Percentiles rank a stretch among this genome's conserved stretches.
phyloP scores from a whole-genome alignment of 1,139 yeast species.

The Blastobotrys raffinosifermentans region DNA sequence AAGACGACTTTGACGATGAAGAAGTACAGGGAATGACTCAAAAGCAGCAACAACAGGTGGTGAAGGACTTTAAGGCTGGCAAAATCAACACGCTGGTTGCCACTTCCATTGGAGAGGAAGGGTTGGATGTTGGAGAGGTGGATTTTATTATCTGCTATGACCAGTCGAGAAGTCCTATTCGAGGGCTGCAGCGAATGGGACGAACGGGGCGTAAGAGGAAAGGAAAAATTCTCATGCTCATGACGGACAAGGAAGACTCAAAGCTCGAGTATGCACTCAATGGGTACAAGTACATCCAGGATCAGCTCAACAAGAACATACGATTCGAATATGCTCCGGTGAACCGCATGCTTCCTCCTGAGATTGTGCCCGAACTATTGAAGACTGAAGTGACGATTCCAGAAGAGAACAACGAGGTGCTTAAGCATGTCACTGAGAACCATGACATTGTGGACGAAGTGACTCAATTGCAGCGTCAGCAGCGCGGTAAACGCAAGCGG shows the following conservation, averaged over 20 bases:
- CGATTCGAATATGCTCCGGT: constrained; percentile 36
- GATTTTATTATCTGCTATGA: constrained; percentile 90
- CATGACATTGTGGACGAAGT: constrained; percentile 62
- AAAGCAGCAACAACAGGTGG: constrained; percentile 48
- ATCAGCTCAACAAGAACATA: constrained; percentile 37
- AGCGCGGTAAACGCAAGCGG: background rate
- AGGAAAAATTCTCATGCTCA: constrained; percentile 73
- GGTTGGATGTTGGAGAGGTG: constrained; percentile 96
- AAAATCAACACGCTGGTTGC: constrained; percentile 77
- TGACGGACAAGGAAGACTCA: constrained; percentile 69
- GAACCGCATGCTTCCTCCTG: constrained; percentile 62
- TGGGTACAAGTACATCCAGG: constrained; percentile 76
- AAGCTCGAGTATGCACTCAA: constrained; percentile 83
- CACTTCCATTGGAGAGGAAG: constrained; percentile 98
- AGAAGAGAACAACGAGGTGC: constrained; percentile 55
- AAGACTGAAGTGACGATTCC: constrained; percentile 59
- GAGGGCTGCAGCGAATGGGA: constrained; percentile 94
- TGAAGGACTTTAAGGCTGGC: constrained; percentile 67
- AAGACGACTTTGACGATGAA: constrained; percentile 9
- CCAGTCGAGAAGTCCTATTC: constrained; percentile 88
- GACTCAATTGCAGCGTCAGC: constrained; percentile 17
- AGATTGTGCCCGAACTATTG: constrained; percentile 49
- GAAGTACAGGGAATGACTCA: constrained; percentile 35
- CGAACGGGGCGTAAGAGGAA: constrained; percentile 94
- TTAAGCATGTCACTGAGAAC: constrained; percentile 56